Evolutionary conservation across 306 rosid species (phyloP), one percentile per base, ranked within the genome.

Genomic region (Alnus rubra): DNA sequence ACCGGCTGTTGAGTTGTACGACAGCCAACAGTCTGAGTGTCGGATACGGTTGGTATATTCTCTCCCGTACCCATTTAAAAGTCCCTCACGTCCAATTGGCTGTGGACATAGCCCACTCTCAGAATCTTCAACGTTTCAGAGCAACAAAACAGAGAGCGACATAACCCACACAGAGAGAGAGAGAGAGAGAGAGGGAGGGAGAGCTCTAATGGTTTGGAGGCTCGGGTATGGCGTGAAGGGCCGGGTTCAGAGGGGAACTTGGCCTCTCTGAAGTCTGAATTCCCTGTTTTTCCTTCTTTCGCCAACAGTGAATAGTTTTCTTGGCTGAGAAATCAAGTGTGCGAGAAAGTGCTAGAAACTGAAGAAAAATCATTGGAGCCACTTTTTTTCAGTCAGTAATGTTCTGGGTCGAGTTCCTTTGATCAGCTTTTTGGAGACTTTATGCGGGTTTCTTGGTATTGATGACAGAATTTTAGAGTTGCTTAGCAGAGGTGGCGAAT

Each of bases 11-110:
- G 31, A 30, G 69, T 52, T 78, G n/a, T 67, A 33, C 67, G 48
- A 56, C 42, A 70, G 59, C 76, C 28, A 70, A 33, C 63, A 62
- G 74, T 58, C 76, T 49, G 52, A 49, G 80, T 69, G 88, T 85
- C 75, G 28, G 89, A 86, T 82, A 71, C 87, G 69, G 87, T 74
- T 59, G 90, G 94, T 80, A 93, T 93, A 91, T 91, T 93, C 94
- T 74, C 37, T 52, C 13, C 33, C 67, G 47, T 55, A 28, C 83
- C 68, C 76, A 74, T 80, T 86, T 74, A 18, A 70, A 18, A 73
- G 74, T 19, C 78, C 63, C 71, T 8, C 72, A 42, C 75, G 55
- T 75, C 83, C 42, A 74, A 83, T 77, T 70, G 82, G 84, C 16
- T n/a, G 82, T 64, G 50, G 39, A 76, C 76, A 14, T 78, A 72